Evolutionary conservation across 2,329 filamentous ascomycete species (phyloP).

Genomic region (Pseudogymnoascus sp.): DNA sequence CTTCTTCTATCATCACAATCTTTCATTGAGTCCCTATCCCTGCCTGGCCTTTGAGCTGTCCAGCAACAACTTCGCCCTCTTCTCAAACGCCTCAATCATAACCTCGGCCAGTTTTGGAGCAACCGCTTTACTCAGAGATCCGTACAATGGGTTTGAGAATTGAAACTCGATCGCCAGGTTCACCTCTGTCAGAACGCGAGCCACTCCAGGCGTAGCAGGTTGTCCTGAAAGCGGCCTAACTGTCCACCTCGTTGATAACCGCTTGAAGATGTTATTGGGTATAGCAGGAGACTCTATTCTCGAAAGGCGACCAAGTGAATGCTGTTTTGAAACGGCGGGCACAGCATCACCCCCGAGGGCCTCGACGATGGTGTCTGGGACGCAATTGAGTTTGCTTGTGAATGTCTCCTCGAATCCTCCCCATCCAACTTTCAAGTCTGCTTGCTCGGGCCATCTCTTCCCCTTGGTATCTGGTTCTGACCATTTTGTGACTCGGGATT

Average conservation of each 20-base stretch:
- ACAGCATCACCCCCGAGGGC: constrained; percentile 58
- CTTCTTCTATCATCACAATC: background rate
- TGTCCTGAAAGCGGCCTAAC: constrained; percentile 41
- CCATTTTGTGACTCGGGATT: constrained; percentile 69
- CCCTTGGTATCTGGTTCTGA: constrained; percentile 43
- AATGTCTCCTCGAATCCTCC: constrained; percentile 77
- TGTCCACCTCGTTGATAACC: constrained; percentile 62
- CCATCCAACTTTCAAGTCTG: constrained; percentile 78
- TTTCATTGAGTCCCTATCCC: background rate
- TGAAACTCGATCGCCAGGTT: constrained; percentile 69
- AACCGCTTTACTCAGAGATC: constrained; percentile 69
- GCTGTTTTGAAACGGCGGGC: constrained; percentile 22
- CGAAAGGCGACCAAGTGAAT: constrained; percentile 34
- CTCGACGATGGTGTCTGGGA: constrained; percentile 65
- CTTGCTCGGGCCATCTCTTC: constrained; percentile 60
- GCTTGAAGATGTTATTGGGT: constrained; percentile 53
- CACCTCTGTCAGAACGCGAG: constrained; percentile 58
- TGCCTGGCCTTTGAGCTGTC: constrained; percentile 19
- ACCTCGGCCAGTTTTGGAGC: constrained; percentile 75
- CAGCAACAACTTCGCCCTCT: constrained; percentile 57
- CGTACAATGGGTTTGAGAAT: constrained; percentile 85
- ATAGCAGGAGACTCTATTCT: constrained; percentile 30
- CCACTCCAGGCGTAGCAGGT: constrained; percentile 24
- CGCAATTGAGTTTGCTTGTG: constrained; percentile 69
- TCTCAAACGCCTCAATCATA: constrained; percentile 93